Evolutionary conservation across 2,329 filamentous ascomycete genomes (phyloP), one percentile per base, ranked within the genome.

Genomic region (Xylaria sp.): DNA sequence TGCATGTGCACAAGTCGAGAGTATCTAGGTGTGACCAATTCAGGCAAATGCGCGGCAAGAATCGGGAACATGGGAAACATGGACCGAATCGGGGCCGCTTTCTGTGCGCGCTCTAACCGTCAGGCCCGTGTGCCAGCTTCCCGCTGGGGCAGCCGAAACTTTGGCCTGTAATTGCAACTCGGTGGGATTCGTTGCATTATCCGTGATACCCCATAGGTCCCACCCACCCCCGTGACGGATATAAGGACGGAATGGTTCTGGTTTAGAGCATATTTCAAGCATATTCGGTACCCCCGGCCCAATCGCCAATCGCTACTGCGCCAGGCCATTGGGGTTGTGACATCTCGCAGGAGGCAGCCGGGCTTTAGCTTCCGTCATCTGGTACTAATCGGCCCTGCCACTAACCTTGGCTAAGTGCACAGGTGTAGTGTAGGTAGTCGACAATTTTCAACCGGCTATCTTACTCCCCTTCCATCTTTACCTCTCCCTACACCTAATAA

Each of bases 141-240:
- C 58, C 48, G 67, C 64, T 61, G 58, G 68, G 69, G 62, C 69
- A 72, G 48, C 74, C 69, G 72, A 70, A 63, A 70, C 63, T 76
- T 76, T 76, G 75, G 74, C 74, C 75, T 74, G 70, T 75, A 73
- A 69, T 67, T 75, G 67, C 71, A 75, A 70, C 20, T 68, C 37
- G 44, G 28, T 41, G 18, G 31, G 41, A 20, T 28, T 70, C 57
- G 70, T 65, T 72, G 69, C 68, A 71, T 69, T 62, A 65, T 66
- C 28, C 48, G 39, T 46, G n/a, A 34, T 48, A 55, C 7, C n/a
- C n/a, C n/a, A 12, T n/a, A 20, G 46, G n/a, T 20, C 46, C 46
- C n/a, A 20, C 46, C n/a, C n/a, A 9, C n/a, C n/a, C n/a, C 6
- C 25, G n/a, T 58, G 51, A 39, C 12, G 62, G 57, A n/a, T 66